Base-by-base conservation (phyloP, 192 early-diverging fungal genomes). In the Backusella tarrabulga region DNA sequence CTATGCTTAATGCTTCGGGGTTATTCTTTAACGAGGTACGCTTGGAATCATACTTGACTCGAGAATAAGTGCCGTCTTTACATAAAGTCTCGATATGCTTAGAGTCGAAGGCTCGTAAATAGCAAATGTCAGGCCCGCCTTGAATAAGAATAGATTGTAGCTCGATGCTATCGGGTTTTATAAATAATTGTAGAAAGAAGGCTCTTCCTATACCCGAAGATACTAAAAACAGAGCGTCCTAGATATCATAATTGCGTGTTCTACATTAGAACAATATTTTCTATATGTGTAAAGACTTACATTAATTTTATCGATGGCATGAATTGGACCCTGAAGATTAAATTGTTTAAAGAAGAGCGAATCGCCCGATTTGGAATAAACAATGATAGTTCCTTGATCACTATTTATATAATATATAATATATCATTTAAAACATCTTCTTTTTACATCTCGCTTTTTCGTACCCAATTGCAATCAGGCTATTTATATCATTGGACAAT, bases 301-400 rank as follows among this genome's bases (percentile, higher is more conserved):
- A 40, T 71, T 71, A 6, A 23, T 71, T 34, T 71, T 32, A 42
- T 71, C 70, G 1, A 71, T 23, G 23, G 42, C 26, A 19, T 50
- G 44, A 15, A 72, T 72, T 6, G 71, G 71, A 32, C 71, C 71
- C 32, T 72, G 71, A 6, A 72, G 21, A 50, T 72, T 72, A 46
- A 72, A 50, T n/a, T 72, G 71, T 29, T 72, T 50, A 36, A 72
- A 50, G 12, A 34, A 29, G 4, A 50, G 29, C 4, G 40, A 46
- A 17, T 23, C 21, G 19, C 42, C 44, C 1, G 23, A 44, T 46
- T 46, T 70, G 17, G 68, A 21, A 40, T 70, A 70, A 17, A 41
- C 38, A 35, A 70, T 70, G 11, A 70, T 70, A 17, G 68, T 38
- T 19, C 68, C 68, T 70, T 38, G 34, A 41, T 70, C 35, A 12